Evolutionary conservation across 225 moss, liverwort and hornwort species (phyloP).

Genomic region (Pseudisothecium myosuroides): DNA sequence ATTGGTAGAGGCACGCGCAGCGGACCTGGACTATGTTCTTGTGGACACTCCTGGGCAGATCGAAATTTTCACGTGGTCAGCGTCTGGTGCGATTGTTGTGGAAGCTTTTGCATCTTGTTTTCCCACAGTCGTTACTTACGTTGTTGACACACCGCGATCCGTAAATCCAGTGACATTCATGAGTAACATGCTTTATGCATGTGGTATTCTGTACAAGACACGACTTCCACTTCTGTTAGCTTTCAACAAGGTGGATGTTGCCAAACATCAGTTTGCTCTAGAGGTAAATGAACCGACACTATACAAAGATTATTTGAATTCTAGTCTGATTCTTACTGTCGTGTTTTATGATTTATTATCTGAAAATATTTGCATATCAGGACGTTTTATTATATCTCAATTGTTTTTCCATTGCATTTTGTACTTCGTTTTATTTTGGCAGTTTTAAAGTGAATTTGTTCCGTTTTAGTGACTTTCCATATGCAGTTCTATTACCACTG

Average conservation of each 20-base stretch:
- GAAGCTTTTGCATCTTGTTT: conserved; percentile 93
- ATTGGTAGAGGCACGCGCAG: conserved; percentile 77
- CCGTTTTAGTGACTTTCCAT: neutral
- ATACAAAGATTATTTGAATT: neutral
- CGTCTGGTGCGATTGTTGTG: conserved; percentile 78
- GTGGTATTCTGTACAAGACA: conserved; percentile 94
- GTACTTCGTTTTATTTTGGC: neutral
- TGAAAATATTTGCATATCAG: neutral
- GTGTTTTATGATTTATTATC: neutral
- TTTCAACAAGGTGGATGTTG: conserved; percentile 93
- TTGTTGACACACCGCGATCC: conserved; percentile 85
- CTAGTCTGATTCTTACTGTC: neutral
- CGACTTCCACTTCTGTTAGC: conserved; percentile 74
- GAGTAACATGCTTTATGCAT: conserved; percentile 98
- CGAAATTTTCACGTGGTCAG: conserved; percentile 97
- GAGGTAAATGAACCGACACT: conserved; percentile 23
- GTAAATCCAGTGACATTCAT: conserved; percentile 84
- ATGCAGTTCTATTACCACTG: neutral
- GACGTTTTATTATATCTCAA: neutral
- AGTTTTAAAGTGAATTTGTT: neutral
- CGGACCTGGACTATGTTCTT: conserved; percentile 79
- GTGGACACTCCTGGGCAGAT: conserved; percentile 98
- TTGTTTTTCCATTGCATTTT: too few species aligned
- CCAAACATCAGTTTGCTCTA: conserved; percentile 73
- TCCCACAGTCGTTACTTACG: conserved; percentile 80